Base-by-base conservation (phyloP, 441 rosid genomes). In the Lagerstroemia fauriei region DNA sequence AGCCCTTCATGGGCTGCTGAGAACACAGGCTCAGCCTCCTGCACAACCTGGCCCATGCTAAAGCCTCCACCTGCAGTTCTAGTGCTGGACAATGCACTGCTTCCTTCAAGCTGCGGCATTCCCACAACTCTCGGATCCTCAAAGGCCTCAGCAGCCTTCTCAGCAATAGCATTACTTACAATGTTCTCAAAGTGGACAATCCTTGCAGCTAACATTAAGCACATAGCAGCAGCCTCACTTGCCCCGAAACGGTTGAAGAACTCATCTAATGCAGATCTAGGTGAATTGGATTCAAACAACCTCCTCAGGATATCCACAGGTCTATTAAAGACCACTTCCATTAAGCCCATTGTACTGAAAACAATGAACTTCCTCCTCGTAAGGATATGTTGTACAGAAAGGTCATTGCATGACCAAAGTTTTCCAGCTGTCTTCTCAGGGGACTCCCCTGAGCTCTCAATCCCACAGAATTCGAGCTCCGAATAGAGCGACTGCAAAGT, bases 31-130 rank as follows among this genome's bases (percentile, higher is more conserved):
- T 93, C 98, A 13, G 98, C 95, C 88, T 95, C 98, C 89, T 95
- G 97, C 86, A 96, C 98, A 88, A 96, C 98, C 89, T 96, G 98
- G 68, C 98, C 99, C 99, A 96, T 95, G 91, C 97, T 93, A 83
- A 96, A 96, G 84, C 98, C 99, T 84, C 97, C 98, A 41, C 93
- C 89, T 65, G 95, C 85, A 59, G 96, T 85, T 90, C 98, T 92
- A 82, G 98, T 86, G 85, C 88, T 93, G 87, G 98, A 86, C 79
- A 93, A 84, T 72, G 92, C 95, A 87, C 88, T 90, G 81, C 88
- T 88, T 80, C 97, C 98, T 88, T 92, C 97, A 90, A 96, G 92
- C 86, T 93, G 97, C 57, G 99, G 98, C 93, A 93, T 85, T 81
- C 99, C 98, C 87, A 96, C 98, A 85, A 94, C 83, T 87, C 98